These are phyloP conservation scores for Pyrenophora seminiperda DNA, from an alignment of 2,329 filamentous ascomycete species.

Conservation along the genomic window DNA sequence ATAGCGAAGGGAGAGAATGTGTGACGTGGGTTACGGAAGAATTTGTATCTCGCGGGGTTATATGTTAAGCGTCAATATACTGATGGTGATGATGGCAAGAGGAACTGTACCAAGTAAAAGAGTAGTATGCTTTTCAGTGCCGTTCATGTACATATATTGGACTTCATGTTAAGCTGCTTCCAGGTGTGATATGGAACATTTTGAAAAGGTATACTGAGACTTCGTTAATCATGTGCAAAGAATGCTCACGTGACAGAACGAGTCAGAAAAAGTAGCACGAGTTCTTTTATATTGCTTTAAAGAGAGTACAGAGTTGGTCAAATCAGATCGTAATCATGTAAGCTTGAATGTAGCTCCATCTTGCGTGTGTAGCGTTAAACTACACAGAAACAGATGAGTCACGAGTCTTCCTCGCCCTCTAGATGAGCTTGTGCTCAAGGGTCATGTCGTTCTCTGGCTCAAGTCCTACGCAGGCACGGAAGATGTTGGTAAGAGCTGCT, in stretches of 20 bases:
- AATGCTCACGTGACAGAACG: background rate
- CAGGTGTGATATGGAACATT: too few relatives aligned
- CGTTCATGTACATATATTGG: too few relatives aligned
- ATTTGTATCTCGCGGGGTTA: too few relatives aligned
- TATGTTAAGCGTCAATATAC: too few relatives aligned
- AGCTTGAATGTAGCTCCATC: background rate
- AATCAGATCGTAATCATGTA: background rate
- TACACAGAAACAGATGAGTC: background rate
- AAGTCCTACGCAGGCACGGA: constrained; percentile 94
- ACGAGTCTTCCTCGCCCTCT: constrained; percentile 13
- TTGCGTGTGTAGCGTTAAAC: background rate
- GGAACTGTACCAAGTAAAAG: too few relatives aligned
- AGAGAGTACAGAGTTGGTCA: constrained; percentile 37
- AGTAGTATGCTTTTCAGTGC: too few relatives aligned
- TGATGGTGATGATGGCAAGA: too few relatives aligned
- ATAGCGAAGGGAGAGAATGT: too few relatives aligned
- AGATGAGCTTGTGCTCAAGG: constrained; percentile 95
- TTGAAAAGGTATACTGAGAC: too few relatives aligned
- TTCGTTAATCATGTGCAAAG: too few relatives aligned
- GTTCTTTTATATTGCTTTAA: constrained; percentile 23
- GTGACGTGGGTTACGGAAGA: too few relatives aligned
- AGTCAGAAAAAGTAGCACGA: background rate
- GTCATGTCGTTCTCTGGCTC: constrained; percentile 99
- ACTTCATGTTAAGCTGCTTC: too few relatives aligned
- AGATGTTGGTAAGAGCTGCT: constrained; percentile 92